These are phyloP conservation scores for Picea engelmannii DNA, from an alignment of 83 land plant species.

Conservation along the genomic window DNA sequence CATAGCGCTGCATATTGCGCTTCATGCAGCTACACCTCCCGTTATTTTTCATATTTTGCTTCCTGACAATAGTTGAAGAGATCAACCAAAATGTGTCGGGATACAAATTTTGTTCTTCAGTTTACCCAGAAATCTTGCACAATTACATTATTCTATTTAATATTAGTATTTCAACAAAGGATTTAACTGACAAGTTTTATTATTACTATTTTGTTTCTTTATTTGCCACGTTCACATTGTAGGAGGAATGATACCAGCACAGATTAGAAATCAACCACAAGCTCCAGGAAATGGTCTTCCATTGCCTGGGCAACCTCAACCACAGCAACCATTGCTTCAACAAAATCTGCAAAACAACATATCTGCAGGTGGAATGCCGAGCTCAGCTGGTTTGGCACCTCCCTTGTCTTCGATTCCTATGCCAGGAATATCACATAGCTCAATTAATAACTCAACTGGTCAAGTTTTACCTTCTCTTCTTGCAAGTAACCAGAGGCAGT, in stretches of 20 bases:
- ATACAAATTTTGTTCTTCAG: too few relatives aligned
- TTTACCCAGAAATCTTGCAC: too few relatives aligned
- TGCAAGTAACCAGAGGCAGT: slow-evolving; percentile 1
- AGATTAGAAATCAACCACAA: not conserved
- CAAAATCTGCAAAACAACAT: not conserved
- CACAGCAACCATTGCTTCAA: slow-evolving; percentile 1
- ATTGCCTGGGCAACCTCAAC: slow-evolving; percentile 6
- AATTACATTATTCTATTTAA: too few relatives aligned
- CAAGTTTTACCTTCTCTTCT: slow-evolving; percentile 11
- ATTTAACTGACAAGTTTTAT: not conserved
- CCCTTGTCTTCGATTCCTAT: slow-evolving; percentile 2
- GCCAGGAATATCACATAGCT: not conserved
- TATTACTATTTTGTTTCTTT: not conserved
- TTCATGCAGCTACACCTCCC: too few relatives aligned
- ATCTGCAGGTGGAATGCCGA: slow-evolving; percentile 6
- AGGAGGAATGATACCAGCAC: not conserved
- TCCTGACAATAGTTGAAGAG: too few relatives aligned
- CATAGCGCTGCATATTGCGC: too few relatives aligned
- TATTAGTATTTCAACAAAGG: not conserved
- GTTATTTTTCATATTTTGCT: too few relatives aligned
- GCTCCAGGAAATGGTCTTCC: not conserved
- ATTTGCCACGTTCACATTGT: not conserved
- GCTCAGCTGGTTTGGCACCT: not conserved
- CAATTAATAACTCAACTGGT: slow-evolving; percentile 5
- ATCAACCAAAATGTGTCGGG: too few relatives aligned